These are phyloP conservation scores for Phyllosticta citriasiana DNA, from an alignment of 2,329 filamentous ascomycete species.

Conservation along the genomic window DNA sequence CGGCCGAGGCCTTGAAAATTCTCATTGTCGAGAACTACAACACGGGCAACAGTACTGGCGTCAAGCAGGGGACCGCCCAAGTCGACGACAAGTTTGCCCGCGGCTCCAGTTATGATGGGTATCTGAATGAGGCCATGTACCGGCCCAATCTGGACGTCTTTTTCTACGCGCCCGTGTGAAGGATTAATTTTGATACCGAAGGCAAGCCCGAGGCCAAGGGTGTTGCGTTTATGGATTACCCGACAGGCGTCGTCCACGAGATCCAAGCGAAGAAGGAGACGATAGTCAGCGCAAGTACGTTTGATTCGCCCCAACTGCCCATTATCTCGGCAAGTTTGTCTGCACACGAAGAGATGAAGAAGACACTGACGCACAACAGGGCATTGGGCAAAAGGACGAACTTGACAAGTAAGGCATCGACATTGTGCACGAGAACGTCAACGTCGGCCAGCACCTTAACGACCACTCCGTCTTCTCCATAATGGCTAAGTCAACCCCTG, in stretches of 20 bases:
- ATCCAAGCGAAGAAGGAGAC: slow-evolving; percentile 24
- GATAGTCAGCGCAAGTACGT: slow-evolving; percentile 21
- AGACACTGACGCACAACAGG: not conserved
- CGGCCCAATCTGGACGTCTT: slow-evolving; percentile 22
- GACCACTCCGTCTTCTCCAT: slow-evolving; percentile 20
- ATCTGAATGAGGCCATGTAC: slow-evolving; percentile 20
- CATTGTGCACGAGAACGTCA: slow-evolving; percentile 20
- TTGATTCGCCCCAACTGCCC: slow-evolving; percentile 22
- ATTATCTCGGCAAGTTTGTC: slow-evolving; percentile 21
- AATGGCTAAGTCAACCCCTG: slow-evolving; percentile 18
- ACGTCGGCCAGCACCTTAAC: slow-evolving; percentile 21
- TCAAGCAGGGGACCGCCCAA: slow-evolving; percentile 23
- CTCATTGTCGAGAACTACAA: slow-evolving; percentile 26
- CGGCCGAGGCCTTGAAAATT: slow-evolving; percentile 20
- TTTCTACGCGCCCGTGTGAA: slow-evolving; percentile 19
- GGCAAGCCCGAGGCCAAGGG: slow-evolving; percentile 15
- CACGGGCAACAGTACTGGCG: slow-evolving; percentile 19
- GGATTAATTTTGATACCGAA: slow-evolving; percentile 15
- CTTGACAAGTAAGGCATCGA: slow-evolving; percentile 13
- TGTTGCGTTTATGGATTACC: slow-evolving; percentile 19
- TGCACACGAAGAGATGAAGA: not conserved
- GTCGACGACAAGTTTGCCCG: slow-evolving; percentile 16
- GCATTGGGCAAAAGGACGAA: slow-evolving; percentile 3
- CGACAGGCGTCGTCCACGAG: slow-evolving; percentile 17
- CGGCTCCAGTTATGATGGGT: slow-evolving; percentile 23